Evolutionary conservation across 108 stramenopile genomes (phyloP).

Genomic region (Discostella stelligeroides): DNA sequence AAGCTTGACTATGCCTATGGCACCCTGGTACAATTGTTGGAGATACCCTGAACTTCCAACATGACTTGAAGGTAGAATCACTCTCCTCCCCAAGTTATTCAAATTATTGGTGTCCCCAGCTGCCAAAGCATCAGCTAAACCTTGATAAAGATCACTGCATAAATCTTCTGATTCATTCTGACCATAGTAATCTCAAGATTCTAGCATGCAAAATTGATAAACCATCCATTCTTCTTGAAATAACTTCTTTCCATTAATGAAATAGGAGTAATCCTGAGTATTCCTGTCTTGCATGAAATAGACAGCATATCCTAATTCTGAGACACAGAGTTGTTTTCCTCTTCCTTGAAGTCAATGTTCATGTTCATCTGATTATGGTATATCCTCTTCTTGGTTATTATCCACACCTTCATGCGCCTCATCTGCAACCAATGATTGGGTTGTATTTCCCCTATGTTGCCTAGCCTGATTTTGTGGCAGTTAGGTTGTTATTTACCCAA

Average conservation of each 20-base stretch:
- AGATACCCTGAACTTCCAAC: background rate
- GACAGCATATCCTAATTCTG: too few relatives aligned
- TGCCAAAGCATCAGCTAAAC: background rate
- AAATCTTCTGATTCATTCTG: background rate
- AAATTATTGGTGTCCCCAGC: background rate
- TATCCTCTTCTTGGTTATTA: background rate
- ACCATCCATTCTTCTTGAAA: background rate
- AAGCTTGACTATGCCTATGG: background rate
- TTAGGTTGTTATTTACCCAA: too few relatives aligned
- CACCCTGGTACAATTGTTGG: background rate
- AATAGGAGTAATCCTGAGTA: background rate
- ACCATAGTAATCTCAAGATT: background rate
- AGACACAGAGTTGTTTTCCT: too few relatives aligned
- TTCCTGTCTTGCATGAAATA: background rate
- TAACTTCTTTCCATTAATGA: background rate
- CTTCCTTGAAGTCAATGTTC: too few relatives aligned
- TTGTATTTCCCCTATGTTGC: background rate
- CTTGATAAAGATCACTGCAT: background rate
- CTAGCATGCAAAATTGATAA: background rate
- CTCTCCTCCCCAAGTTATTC: background rate
- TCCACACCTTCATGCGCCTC: background rate
- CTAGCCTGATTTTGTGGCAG: background rate
- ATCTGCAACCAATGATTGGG: background rate
- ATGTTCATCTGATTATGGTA: too few relatives aligned
- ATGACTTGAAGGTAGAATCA: background rate